Evolutionary conservation across 768 basidiomycete species (phyloP).

Genomic region (Boletus coccyginus): DNA sequence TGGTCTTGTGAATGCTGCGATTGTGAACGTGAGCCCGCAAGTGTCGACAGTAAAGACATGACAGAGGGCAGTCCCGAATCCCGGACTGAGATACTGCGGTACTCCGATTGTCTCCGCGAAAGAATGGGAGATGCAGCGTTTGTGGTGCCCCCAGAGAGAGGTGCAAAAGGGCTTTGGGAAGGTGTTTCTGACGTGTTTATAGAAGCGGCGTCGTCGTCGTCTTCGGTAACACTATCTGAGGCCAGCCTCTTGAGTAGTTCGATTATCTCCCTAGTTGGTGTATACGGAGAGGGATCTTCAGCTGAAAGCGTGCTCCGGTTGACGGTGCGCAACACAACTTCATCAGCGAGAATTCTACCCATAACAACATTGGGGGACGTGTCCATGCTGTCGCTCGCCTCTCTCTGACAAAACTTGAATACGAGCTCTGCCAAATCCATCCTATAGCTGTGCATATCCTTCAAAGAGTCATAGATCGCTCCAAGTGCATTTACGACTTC

Average conservation of each 20-base stretch:
- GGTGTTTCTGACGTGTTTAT: conserved; percentile 39
- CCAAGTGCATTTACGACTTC: conserved; percentile 58
- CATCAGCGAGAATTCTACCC: conserved; percentile 68
- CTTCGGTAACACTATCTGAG: conserved; percentile 32
- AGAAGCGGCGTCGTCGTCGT: conserved; percentile 44
- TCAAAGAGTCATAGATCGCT: conserved; percentile 59
- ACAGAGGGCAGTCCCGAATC: conserved; percentile 54
- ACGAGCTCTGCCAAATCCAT: conserved; percentile 53
- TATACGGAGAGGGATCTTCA: conserved; percentile 17
- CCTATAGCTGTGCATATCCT: conserved; percentile 67
- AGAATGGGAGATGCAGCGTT: conserved; percentile 48
- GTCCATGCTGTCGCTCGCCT: conserved; percentile 28
- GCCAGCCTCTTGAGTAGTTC: conserved; percentile 43
- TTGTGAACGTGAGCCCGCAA: conserved; percentile 63
- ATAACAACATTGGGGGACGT: conserved; percentile 30
- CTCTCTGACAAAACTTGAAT: conserved; percentile 45
- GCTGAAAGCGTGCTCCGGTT: conserved; percentile 33
- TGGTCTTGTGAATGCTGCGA: conserved; percentile 45
- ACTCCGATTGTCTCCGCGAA: conserved; percentile 60
- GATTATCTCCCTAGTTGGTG: conserved; percentile 30
- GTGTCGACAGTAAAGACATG: conserved; percentile 62
- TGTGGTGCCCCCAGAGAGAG: conserved; percentile 32
- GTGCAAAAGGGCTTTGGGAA: conserved; percentile 32
- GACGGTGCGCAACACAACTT: conserved; percentile 55
- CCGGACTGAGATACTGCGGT: conserved; percentile 38